Base-by-base conservation (phyloP, 1,284 basidiomycete species). In the Fomitopsis schrenkii region DNA sequence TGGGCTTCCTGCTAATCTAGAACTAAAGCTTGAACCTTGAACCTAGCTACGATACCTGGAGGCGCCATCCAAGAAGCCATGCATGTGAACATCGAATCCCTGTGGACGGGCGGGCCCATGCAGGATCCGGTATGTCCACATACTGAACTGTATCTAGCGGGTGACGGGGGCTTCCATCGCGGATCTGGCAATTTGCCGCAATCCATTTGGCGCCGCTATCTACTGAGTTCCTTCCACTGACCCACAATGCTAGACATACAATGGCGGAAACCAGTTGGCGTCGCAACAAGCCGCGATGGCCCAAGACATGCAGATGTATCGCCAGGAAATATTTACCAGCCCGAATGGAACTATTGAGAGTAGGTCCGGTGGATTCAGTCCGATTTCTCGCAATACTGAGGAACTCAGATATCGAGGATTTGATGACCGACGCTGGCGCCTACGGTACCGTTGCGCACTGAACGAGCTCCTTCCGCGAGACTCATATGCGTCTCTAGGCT, bases 41-140 rank as follows among this genome's bases (percentile, higher is more conserved):
- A 28, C 40, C 14, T 55, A 89, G 89, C 87, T 1, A 89, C 86
- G 81, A 74, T 85, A 30, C 82, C 83, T 10, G 88, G 90, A 0
- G 85, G 84, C 15, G 83, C 84, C 1, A 67, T 71, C 2, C 79
- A 83, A 46, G 89, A 91, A 70, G 75, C 75, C 4, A 84, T 81
- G 6, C 86, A 88, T 65, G 73, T 91, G 45, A 91, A 91, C 68
- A 86, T 91, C 54, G 89, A 91, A 68, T 85, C 84, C 14, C 75
- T 91, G 12, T 91, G 90, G 89, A 80, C 84, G 35, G 88, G 88
- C n/a, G 88, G 88, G 1, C 85, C 87, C 5, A 89, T 88, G 64
- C 77, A 83, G 56, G 83, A 88, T 67, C 77, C 82, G 22, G 88
- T 83, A 66, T 57, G 79, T 82, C 57, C 33, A 69, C 65, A 10